Evolutionary conservation across 345 rosid genomes (phyloP).

Genomic region (Durio zibethinus): DNA sequence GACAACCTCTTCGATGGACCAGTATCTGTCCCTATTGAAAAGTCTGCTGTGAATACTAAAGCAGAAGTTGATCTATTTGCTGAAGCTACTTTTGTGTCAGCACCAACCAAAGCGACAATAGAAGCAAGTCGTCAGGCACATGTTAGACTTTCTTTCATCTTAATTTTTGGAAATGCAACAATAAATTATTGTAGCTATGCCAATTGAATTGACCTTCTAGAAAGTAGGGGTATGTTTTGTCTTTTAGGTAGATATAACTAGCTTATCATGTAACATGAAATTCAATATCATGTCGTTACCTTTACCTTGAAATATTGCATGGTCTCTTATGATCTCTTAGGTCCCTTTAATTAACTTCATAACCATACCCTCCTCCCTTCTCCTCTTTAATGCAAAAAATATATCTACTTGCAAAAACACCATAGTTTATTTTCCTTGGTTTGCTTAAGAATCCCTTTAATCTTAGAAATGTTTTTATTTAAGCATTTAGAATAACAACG

Average conservation of each 20-base stretch:
- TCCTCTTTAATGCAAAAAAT: neutral
- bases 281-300: neutral
- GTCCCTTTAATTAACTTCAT: neutral
- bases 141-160: slow-evolving; percentile 34
- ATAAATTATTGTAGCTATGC: neutral
- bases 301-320: neutral
- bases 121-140: slow-evolving; percentile 46
- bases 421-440: neutral
- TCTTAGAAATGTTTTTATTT: neutral
- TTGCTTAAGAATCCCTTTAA: neutral
- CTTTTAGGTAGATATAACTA: neutral
- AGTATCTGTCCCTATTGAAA: slow-evolving; percentile 47
- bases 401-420: neutral
- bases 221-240: neutral
- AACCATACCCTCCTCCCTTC: neutral
- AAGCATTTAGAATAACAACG: neutral
- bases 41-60: slow-evolving; percentile 38
- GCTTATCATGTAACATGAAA: neutral
- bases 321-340: neutral
- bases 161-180: neutral
- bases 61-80: slow-evolving; percentile 84
- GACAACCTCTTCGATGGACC: slow-evolving; percentile 78
- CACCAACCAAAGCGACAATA: no score
- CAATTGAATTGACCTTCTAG: slow-evolving; percentile 6
- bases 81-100: slow-evolving; percentile 92